Conservation (phyloP, 306 rosid species). For the Sphenostylis stenocarpa region DNA sequence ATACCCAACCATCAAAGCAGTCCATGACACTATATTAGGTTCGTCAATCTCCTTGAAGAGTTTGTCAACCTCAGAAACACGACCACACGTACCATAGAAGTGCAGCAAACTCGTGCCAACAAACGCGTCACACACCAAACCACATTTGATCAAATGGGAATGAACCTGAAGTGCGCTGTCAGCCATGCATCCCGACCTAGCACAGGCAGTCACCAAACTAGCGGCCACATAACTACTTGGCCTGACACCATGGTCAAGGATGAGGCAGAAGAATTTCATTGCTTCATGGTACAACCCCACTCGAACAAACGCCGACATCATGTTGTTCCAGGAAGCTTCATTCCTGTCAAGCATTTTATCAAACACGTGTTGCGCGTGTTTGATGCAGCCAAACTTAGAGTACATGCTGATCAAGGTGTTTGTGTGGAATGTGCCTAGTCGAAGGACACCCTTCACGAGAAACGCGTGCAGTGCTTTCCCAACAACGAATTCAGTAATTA, state of each 20-base stretch:
- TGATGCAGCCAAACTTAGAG: slow-evolving; percentile 53
- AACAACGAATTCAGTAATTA: slow-evolving; percentile 49
- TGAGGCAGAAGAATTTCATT: slow-evolving; percentile 56
- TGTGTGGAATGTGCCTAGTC: slow-evolving; percentile 47
- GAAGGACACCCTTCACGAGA: slow-evolving; percentile 58
- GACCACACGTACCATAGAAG: slow-evolving; percentile 63
- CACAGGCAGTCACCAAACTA: slow-evolving; percentile 80
- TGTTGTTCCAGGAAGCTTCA: slow-evolving; percentile 88
- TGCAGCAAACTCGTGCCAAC: slow-evolving; percentile 84
- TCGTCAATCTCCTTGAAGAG: slow-evolving; percentile 76
- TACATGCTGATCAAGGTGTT: slow-evolving; percentile 80
- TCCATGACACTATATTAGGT: slow-evolving; percentile 89
- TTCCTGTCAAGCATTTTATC: slow-evolving; percentile 63
- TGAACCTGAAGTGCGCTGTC: slow-evolving; percentile 73
- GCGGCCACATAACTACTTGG: slow-evolving; percentile 70
- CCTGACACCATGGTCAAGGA: slow-evolving; percentile 43
- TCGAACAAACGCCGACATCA: slow-evolving; percentile 79
- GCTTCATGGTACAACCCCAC: slow-evolving; percentile 56
- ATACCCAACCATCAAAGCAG: slow-evolving; percentile 81
- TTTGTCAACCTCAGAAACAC: slow-evolving; percentile 48
- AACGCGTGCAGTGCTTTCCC: slow-evolving; percentile 77
- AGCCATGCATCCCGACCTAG: slow-evolving; percentile 64
- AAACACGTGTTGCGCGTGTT: slow-evolving; percentile 56
- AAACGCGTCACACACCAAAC: slow-evolving; percentile 64
- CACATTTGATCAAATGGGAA: slow-evolving; percentile 61